A percentile compares a stretch with the other conserved stretches of the same genome.
phyloP scores from a whole-genome alignment of 2,329 filamentous ascomycete genomes.

The Venturia nashicola region DNA sequence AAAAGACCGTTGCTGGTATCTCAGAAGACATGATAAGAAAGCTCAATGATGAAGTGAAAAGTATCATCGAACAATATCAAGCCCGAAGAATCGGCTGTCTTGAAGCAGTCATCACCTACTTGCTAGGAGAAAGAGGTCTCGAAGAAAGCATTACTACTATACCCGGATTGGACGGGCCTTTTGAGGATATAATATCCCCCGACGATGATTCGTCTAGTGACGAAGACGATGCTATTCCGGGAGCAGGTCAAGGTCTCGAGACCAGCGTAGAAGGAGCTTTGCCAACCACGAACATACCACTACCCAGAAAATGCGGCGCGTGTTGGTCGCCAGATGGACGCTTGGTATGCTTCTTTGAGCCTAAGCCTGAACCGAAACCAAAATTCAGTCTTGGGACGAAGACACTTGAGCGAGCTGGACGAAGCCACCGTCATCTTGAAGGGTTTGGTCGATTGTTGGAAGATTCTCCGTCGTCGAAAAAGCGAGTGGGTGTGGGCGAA shows the following conservation, averaged over 20 bases:
- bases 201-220: slow-evolving; percentile 73
- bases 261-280: slow-evolving; percentile 39
- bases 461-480: slow-evolving; percentile 31
- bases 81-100: slow-evolving; percentile 42
- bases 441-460: slow-evolving; percentile 42
- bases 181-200: slow-evolving; percentile 20
- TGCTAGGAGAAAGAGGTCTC: slow-evolving; percentile 45
- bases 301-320: slow-evolving; percentile 46
- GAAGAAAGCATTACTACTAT: slow-evolving; percentile 40
- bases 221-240: slow-evolving; percentile 44
- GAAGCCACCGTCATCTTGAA: slow-evolving; percentile 45
- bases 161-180: slow-evolving; percentile 45
- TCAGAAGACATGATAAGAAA: slow-evolving; percentile 37
- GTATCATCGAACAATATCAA: slow-evolving; percentile 43
- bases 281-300: slow-evolving; percentile 46
- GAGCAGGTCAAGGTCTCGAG: slow-evolving; percentile 30
- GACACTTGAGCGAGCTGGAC: slow-evolving; percentile 34
- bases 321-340: slow-evolving; percentile 45
- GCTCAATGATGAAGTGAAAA: slow-evolving; percentile 38
- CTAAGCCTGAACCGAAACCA: slow-evolving; percentile 37
- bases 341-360: slow-evolving; percentile 45
- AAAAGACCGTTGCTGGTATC: slow-evolving; percentile 43
- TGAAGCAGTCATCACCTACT: slow-evolving; percentile 49
- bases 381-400: slow-evolving; percentile 35
- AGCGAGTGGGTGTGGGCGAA: slow-evolving; percentile 16